Base-by-base conservation (phyloP, 2,329 filamentous ascomycete species). In the Lachnum nothofagi region DNA sequence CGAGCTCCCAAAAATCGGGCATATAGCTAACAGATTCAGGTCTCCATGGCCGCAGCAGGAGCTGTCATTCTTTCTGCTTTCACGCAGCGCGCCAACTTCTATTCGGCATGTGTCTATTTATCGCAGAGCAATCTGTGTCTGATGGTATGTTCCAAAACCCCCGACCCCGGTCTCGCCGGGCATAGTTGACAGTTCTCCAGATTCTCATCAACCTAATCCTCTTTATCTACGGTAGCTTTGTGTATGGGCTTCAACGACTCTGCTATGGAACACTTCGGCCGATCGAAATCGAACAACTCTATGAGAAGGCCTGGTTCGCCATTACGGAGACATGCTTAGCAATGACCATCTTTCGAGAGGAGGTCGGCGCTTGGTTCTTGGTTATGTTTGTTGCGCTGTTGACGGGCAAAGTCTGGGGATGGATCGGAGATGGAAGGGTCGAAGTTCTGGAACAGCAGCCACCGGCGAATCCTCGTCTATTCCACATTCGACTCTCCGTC, bases 341-440 rank as follows among this genome's bases (percentile, higher is more conserved):
- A 24, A 97, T 98, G 91, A 96, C 93, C 24, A 95, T 95, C 57
- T 97, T 98, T 69, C 79, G 93, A 38, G 93, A 96, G 55, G 91
- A 97, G 66, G 83, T 98, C 16, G 91, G 93, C 38, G 87, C 86
- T 35, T 94, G 90, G 83, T 95, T 97, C 64, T 75, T 98, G 51
- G 83, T 93, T 62, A 97, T 98, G 91, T 97, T 98, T 68, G 88
- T 94, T 14, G 83, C 85, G 22, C 77, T 98, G 33, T 80, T 98
- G 40, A 91, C 90, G 3, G 91, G 91, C 46, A 97, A 97, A 71
- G 86, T 98, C 41, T 98, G 94, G 91, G 88, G 90, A 47, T 98
- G 94, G 93, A 95, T 98, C 58, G 90, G 88, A 44, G 91, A 96
- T 66, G 91, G 91, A 20, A 80, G 94, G 45, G 89, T 98, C 46